Conservation (phyloP, 2,329 filamentous ascomycete species). For the Coniochaeta hoffmannii region DNA sequence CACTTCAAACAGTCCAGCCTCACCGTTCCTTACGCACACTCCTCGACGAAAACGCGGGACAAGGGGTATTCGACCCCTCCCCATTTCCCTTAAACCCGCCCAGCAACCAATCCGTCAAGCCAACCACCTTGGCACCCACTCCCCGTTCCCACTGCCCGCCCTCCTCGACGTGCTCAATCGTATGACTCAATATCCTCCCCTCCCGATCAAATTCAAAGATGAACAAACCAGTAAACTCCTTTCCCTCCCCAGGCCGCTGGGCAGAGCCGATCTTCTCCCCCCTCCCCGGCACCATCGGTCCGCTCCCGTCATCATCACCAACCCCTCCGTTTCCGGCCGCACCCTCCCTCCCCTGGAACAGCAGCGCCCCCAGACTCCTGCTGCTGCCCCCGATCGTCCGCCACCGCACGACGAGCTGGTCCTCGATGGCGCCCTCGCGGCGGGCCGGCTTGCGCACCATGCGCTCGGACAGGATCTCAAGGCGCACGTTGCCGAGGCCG, state of each 20-base stretch:
- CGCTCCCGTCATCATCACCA: constrained; percentile 31
- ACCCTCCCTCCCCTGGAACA: constrained; percentile 16
- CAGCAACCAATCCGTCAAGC: constrained; percentile 88
- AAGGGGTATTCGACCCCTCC: constrained; percentile 11
- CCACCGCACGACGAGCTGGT: constrained; percentile 90
- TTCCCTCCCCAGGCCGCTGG: constrained; percentile 44
- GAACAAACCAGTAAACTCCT: constrained; percentile 85
- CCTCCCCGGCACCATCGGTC: constrained; percentile 21
- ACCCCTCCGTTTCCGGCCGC: constrained; percentile 26
- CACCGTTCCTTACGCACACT: background rate
- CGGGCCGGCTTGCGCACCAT: constrained; percentile 54
- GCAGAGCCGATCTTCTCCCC: background rate
- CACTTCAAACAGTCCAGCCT: background rate
- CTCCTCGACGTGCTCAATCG: constrained; percentile 88
- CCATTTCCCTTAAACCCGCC: constrained; percentile 56
- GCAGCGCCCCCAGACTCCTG: constrained; percentile 13
- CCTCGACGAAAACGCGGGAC: background rate
- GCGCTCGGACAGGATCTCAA: constrained; percentile 83
- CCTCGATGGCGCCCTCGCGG: constrained; percentile 49
- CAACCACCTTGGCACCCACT: constrained; percentile 75
- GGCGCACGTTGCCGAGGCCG: constrained; percentile 79
- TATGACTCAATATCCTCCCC: constrained; percentile 78
- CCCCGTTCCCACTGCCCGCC: constrained; percentile 75
- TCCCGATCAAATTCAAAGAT: constrained; percentile 91
- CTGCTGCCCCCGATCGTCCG: constrained; percentile 55